Conservation (phyloP, 106 monocot species). For the Dioscorea zingiberensis region DNA sequence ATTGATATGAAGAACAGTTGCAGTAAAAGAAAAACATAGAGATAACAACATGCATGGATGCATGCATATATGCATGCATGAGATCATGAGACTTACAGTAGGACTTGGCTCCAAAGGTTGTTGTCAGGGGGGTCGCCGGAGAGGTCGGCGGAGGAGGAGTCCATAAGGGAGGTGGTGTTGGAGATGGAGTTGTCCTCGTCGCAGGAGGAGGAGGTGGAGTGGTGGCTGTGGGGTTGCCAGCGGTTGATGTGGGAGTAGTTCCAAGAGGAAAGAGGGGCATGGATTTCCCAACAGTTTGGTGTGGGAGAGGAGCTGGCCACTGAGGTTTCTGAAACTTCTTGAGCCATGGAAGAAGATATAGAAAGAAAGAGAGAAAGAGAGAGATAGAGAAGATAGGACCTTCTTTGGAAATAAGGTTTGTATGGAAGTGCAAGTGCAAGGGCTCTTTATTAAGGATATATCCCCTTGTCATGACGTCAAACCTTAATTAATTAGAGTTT, state of each 20-base stretch:
- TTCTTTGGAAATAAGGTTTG: no score
- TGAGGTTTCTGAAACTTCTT: conserved; percentile 66
- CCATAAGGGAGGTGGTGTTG: conserved; percentile 40
- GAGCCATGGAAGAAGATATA: conserved; percentile 36
- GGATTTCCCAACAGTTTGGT: conserved; percentile 52
- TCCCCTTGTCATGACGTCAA: conserved; percentile 9
- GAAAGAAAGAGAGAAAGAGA: not conserved
- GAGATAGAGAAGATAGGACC: not conserved
- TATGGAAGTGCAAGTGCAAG: no score
- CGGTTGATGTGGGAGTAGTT: conserved; percentile 37
- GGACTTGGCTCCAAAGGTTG: conserved; percentile 76
- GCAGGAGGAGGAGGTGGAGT: conserved; percentile 24
- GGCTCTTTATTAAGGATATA: not conserved
- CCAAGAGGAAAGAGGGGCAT: conserved; percentile 33
- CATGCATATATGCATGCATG: not conserved
- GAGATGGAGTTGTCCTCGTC: conserved; percentile 54
- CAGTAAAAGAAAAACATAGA: not conserved
- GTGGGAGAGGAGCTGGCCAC: conserved; percentile 43
- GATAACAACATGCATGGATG: not conserved
- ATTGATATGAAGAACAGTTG: no score
- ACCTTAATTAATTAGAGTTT: not conserved
- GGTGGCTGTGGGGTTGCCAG: conserved; percentile 27
- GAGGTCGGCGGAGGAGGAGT: conserved; percentile 33
- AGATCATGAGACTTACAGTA: conserved; percentile 51
- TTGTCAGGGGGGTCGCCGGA: conserved; percentile 31